Conservation (phyloP, 2,329 filamentous ascomycete species). For the Aspergillus quadricinctus region DNA sequence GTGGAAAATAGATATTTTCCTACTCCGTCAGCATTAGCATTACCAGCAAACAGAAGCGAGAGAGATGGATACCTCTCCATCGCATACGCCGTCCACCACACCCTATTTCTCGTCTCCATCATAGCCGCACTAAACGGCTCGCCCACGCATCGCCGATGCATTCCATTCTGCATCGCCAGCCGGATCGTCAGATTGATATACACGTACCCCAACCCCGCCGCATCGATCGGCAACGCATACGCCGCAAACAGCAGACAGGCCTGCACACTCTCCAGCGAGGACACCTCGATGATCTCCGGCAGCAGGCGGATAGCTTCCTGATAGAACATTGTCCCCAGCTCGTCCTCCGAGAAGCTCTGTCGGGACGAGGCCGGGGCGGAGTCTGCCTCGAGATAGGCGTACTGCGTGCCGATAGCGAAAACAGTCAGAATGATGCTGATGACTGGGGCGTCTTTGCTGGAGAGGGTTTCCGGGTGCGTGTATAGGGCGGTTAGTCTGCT, state of each 20-base stretch:
- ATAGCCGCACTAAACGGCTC: constrained; percentile 38
- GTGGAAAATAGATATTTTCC: constrained; percentile 50
- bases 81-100: constrained; percentile 52
- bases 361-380: background rate
- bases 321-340: constrained; percentile 49
- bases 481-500: constrained; percentile 42
- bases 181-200: constrained; percentile 50
- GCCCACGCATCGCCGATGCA: constrained; percentile 47
- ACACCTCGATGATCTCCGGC: constrained; percentile 49
- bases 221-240: constrained; percentile 49
- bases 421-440: constrained; percentile 47
- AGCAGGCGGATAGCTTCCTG: constrained; percentile 47
- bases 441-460: constrained; percentile 39
- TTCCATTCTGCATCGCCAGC: constrained; percentile 52
- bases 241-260: constrained; percentile 51
- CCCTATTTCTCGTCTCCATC: constrained; percentile 47
- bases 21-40: constrained; percentile 11
- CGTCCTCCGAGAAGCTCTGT: constrained; percentile 38
- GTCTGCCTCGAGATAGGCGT: constrained; percentile 44
- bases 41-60: background rate
- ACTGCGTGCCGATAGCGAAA: constrained; percentile 50
- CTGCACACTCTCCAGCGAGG: constrained; percentile 52
- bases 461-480: constrained; percentile 32
- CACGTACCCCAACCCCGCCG: constrained; percentile 49
- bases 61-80: constrained; percentile 41